Evolutionary conservation across 2,329 filamentous ascomycete species (phyloP), one percentile per base, ranked within the genome.

Genomic region (Cadophora malorum): DNA sequence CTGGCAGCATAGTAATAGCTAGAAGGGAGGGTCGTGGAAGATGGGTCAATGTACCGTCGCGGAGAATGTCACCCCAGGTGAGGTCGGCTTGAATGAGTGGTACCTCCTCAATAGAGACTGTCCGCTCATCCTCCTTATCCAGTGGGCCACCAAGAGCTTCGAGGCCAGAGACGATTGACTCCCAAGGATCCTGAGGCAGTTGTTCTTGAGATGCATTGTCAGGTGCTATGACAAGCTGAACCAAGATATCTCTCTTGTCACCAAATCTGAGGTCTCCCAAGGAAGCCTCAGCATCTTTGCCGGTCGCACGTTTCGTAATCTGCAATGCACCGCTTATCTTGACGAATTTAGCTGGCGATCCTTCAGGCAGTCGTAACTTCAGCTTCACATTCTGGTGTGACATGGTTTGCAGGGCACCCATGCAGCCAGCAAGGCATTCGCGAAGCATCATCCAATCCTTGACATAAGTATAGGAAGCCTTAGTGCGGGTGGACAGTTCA

Each of bases 371-470:
- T 74, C 93, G 92, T 66, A 99, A 88, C 83, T 96, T 97, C 65
- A 99, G 86, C 83, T 97, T 97, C 67, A 96, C 96, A 76, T 98
- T 98, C 79, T 98, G 96, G 78, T 99, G 96, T n/a, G 96, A 98
- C 33, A 93, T 90, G 1, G 93, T 94, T 79, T 99, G 96, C 78
- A 98, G 86, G 16, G 93, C 90, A 58, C 96, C 96, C 33, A 99
- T 83, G 76, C 95, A 98, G 53, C 96, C 96, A 28, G 94, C 96
- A 55, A 97, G 86, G 78, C 96, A 98, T 79, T 99, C 96, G 33
- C 96, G 91, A 45, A 99, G 86, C 95, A 98, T 99, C 95, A 98
- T 98, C 96, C 96, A 99, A 79, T 99, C 96, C 81, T 98, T 99
- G 74, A 99, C 94, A 76, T 98, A 99, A 1, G 94, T 96, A 77